Conservation (phyloP, 306 rosid species). For the Sphenostylis stenocarpa region DNA sequence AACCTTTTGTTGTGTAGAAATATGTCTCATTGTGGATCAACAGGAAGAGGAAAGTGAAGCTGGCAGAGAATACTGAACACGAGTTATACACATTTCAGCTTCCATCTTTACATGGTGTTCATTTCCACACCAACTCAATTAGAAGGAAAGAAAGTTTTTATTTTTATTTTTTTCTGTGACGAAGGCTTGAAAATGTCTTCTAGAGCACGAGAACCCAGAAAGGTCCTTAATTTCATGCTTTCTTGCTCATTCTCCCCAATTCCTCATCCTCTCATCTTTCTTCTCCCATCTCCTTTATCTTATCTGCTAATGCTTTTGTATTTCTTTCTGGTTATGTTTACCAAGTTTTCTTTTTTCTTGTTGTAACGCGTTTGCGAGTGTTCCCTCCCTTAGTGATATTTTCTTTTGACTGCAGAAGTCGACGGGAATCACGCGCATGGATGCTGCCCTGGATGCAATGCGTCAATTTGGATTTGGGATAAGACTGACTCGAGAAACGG, state of each 20-base stretch:
- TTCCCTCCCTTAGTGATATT: background rate
- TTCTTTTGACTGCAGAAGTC: constrained; percentile 11
- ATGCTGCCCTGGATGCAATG: constrained; percentile 52
- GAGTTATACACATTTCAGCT: too few species aligned
- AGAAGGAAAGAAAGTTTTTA: background rate
- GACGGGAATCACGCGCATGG: constrained; percentile 33
- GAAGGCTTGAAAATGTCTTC: constrained; percentile 25
- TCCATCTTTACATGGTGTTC: too few species aligned
- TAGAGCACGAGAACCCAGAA: constrained; percentile 10
- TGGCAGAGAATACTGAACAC: too few species aligned
- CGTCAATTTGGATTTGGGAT: constrained; percentile 30
- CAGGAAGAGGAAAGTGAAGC: too few species aligned
- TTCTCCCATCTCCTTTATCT: background rate
- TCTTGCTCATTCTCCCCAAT: background rate
- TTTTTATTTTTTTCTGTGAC: too few species aligned
- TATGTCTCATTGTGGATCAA: too few species aligned
- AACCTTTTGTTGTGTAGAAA: too few species aligned
- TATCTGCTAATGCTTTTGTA: background rate
- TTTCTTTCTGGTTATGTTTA: background rate
- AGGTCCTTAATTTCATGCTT: constrained; percentile 23
- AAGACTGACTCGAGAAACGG: constrained; percentile 25
- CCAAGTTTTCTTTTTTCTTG: background rate
- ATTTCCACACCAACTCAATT: background rate
- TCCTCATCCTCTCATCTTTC: background rate
- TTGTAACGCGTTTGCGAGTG: background rate